A percentile compares a stretch with the other conserved stretches of the same genome.
These are phyloP conservation scores for Curvularia lunata DNA, from an alignment of 2,329 filamentous ascomycete genomes.

Conservation along the genomic window DNA sequence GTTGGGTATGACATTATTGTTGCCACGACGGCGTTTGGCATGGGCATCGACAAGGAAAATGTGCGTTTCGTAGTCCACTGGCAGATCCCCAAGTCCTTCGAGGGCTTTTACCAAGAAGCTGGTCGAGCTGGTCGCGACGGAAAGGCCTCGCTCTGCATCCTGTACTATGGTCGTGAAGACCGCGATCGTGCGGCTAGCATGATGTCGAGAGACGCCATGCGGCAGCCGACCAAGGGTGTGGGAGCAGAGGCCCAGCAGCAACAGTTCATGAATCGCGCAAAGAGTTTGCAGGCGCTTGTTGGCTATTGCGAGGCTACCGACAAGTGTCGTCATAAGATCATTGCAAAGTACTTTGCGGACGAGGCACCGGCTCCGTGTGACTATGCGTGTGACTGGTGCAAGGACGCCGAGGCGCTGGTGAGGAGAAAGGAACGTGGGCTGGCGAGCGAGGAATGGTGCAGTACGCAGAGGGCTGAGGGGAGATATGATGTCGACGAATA, in stretches of 20 bases:
- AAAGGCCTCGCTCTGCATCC: conserved; percentile 82
- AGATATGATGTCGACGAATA: conserved; percentile 50
- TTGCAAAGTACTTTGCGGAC: conserved; percentile 48
- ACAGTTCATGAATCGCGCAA: conserved; percentile 50
- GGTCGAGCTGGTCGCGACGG: conserved; percentile 90
- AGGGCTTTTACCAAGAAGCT: conserved; percentile 95
- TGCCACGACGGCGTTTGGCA: conserved; percentile 93
- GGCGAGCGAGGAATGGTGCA: conserved; percentile 58
- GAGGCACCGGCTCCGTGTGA: conserved; percentile 49
- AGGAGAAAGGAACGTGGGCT: conserved; percentile 53
- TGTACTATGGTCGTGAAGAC: conserved; percentile 91
- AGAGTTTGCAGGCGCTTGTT: conserved; percentile 65
- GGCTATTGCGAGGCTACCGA: conserved; percentile 80
- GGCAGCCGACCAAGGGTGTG: conserved; percentile 55
- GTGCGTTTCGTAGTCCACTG: conserved; percentile 96
- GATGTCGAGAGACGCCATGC: conserved; percentile 56
- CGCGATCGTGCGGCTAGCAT: conserved; percentile 72
- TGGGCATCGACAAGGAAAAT: conserved; percentile 96
- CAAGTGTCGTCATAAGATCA: conserved; percentile 69
- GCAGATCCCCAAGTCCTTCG: conserved; percentile 91
- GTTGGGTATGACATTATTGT: conserved; percentile 89
- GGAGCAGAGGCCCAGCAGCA: conserved; percentile 43
- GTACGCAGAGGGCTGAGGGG: conserved; percentile 55
- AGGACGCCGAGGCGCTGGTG: conserved; percentile 52
- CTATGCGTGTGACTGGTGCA: conserved; percentile 59